Percentiles rank a stretch among this genome's conserved stretches.
Conservation (phyloP, 352 stramenopile genomes). For the Phytophthora hybrid region DNA sequence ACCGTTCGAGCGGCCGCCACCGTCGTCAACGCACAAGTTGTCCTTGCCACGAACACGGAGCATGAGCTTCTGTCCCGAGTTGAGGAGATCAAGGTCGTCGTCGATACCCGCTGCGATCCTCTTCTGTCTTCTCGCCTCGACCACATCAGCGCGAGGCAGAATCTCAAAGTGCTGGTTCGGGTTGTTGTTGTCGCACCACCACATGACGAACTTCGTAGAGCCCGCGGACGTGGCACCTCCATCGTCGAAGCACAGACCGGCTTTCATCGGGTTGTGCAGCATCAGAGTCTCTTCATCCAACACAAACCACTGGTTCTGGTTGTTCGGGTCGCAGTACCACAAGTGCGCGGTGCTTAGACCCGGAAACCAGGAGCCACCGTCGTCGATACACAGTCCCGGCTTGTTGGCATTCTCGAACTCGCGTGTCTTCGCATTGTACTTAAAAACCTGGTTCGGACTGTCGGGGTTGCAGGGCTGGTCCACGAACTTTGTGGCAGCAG, state of each 20-base stretch:
- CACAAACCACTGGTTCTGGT: background rate
- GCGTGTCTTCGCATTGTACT: background rate
- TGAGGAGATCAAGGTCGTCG: background rate
- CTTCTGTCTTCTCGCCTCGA: background rate
- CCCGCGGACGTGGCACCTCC: constrained; percentile 16
- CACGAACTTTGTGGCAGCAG: constrained; percentile 33
- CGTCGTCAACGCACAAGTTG: constrained; percentile 37
- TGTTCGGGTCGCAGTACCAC: background rate
- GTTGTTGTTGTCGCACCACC: constrained; percentile 16
- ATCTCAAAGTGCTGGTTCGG: constrained; percentile 46
- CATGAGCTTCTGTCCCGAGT: background rate
- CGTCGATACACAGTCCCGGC: background rate
- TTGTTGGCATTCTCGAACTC: background rate
- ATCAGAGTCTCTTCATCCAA: constrained; percentile 27
- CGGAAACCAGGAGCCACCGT: background rate
- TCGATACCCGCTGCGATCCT: background rate
- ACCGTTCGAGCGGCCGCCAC: constrained; percentile 16
- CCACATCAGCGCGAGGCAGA: background rate
- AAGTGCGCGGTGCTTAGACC: background rate
- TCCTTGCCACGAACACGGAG: constrained; percentile 14
- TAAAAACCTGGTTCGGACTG: constrained; percentile 31
- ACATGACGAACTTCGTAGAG: constrained; percentile 17
- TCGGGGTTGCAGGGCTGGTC: constrained; percentile 34
- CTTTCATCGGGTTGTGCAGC: constrained; percentile 39
- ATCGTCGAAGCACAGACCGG: constrained; percentile 47